A percentile compares a stretch with the other conserved stretches of the same genome.
These are phyloP conservation scores for Turnera subulata DNA, from an alignment of 345 rosid species.

Conservation along the genomic window DNA sequence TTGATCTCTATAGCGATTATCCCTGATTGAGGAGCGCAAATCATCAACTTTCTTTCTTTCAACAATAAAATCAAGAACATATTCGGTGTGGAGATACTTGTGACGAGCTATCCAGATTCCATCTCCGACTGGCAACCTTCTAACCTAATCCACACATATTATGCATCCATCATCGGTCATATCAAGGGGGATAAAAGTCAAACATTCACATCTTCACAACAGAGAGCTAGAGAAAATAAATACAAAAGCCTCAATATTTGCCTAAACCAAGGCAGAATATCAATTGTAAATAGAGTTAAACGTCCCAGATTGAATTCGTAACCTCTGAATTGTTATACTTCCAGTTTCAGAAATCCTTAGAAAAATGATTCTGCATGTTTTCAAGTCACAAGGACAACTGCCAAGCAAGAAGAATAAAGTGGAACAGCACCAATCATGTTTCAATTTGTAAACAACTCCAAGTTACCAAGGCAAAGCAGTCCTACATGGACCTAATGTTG, in stretches of 20 bases:
- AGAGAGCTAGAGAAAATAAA: background rate
- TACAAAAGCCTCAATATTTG: too few species aligned
- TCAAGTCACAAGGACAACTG: background rate
- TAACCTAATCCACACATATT: slow-evolving; percentile 41
- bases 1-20: slow-evolving; percentile 86
- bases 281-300: too few species aligned
- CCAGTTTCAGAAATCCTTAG: too few species aligned
- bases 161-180: slow-evolving; percentile 1
- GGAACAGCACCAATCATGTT: background rate
- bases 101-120: slow-evolving; percentile 93
- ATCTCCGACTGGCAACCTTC: slow-evolving; percentile 84
- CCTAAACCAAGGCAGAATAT: too few species aligned
- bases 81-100: slow-evolving; percentile 50
- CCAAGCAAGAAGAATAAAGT: background rate
- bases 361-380: too few species aligned
- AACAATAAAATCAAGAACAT: slow-evolving; percentile 89
- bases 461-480: too few species aligned
- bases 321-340: too few species aligned
- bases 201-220: slow-evolving; percentile 8
- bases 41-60: slow-evolving; percentile 90
- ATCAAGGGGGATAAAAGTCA: slow-evolving; percentile 1
- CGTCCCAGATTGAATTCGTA: too few species aligned
- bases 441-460: too few species aligned
- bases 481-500: too few species aligned
- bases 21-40: slow-evolving; percentile 76